Conservation (phyloP, 352 stramenopile species). For the Stephanocyclus meneghinianus region DNA sequence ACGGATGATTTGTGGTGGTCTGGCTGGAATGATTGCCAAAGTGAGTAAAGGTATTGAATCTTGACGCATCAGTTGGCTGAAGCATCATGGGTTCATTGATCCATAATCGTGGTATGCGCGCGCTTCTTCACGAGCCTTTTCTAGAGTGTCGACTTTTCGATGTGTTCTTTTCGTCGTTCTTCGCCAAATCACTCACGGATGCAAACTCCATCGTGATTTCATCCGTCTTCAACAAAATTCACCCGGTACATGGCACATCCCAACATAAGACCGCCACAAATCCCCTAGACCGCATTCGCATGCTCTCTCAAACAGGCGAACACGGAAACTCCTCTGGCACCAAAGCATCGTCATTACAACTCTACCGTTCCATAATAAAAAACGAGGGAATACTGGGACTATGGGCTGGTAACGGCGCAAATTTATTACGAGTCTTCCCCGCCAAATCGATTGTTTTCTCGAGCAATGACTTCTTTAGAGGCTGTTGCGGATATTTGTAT, state of each 20-base stretch:
- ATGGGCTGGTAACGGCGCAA: slow-evolving; percentile 85
- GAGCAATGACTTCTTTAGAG: slow-evolving; percentile 82
- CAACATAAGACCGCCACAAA: slow-evolving; percentile 70
- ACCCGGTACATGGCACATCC: not conserved
- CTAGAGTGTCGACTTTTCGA: not conserved
- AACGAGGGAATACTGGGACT: slow-evolving; percentile 83
- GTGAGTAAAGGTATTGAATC: slow-evolving; percentile 21
- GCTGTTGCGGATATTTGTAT: slow-evolving; percentile 47
- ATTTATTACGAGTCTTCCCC: slow-evolving; percentile 84
- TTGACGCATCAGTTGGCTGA: not conserved
- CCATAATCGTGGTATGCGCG: no score
- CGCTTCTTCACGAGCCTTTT: no score
- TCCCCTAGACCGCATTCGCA: slow-evolving; percentile 81
- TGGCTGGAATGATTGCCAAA: slow-evolving; percentile 83
- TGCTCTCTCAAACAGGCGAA: slow-evolving; percentile 83
- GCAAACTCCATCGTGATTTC: not conserved
- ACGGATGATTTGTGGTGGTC: slow-evolving; percentile 75
- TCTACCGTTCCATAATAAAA: slow-evolving; percentile 76
- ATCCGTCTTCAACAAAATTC: not conserved
- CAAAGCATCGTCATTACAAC: slow-evolving; percentile 37
- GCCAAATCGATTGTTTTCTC: slow-evolving; percentile 84
- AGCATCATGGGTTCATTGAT: not conserved
- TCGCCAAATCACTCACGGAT: not conserved
- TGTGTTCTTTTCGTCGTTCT: not conserved
- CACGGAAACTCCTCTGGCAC: slow-evolving; percentile 33